Evolutionary conservation across 345 rosid genomes (phyloP), one percentile per base, ranked within the genome.

Genomic region (Pugionium dolabratum): DNA sequence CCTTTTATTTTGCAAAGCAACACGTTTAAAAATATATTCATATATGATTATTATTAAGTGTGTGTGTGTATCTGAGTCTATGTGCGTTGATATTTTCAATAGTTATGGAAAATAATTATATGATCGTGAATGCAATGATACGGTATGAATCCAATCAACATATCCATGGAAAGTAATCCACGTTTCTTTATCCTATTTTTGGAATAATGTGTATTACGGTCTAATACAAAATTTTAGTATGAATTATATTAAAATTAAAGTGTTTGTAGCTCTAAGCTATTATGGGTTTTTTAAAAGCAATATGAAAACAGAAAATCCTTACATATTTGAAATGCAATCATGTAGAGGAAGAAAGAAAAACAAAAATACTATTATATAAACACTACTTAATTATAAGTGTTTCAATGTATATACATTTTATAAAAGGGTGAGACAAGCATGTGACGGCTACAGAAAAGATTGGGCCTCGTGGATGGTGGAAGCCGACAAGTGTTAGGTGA

Each of bases 401-500:
- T 33, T 66, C 7, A 44, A 11, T 44, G 54, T 45, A 41, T 70
- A 45, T 71, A 62, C 25, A 70, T 34, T 46, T 70, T 26, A 4
- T 2, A 2, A 55, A 71, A 47, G 34, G 30, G 11, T n/a, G 27
- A 63, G 54, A 65, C 58, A 40, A 55, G 45, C 64, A 71, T 63
- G 70, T 58, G 71, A 71, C 32, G 32, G 58, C 64, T 5, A 48
- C 18, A 31, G 34, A 31, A 46, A 31, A 39, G 42, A 46, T 48
- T 29, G 45, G 58, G 2, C 71, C 60, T 72, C 53, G 66, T 51
- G 35, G 71, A 72, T 65, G 54, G 76, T 72, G 60, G 54, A 64
- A 64, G 54, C 54, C 70, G 54, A 64, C 60, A 72, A 50, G 68
- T 56, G 60, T 72, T 72, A 57, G 70, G 71, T 72, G 41, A 35